phyloP scores from a whole-genome alignment of 2,329 filamentous ascomycete species.

The Verticillium dahliae region DNA sequence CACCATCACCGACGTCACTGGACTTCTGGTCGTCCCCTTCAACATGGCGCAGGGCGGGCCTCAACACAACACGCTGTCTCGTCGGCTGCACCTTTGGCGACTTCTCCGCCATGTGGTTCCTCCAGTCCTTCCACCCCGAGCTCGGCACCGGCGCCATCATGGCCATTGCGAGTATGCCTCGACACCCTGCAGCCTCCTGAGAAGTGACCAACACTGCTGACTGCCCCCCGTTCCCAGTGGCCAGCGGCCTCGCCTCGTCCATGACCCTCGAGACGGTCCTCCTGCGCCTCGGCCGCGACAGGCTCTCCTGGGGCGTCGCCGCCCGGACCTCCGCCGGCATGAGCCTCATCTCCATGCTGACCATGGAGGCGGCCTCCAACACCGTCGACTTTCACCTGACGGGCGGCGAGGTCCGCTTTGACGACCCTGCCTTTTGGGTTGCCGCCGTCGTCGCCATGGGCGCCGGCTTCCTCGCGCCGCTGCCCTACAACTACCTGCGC shows the following conservation, averaged over 20 bases:
- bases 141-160: slow-evolving; percentile 42
- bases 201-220: too few species aligned
- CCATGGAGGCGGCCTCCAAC: slow-evolving; percentile 51
- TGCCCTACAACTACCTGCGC: slow-evolving; percentile 47
- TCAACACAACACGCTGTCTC: slow-evolving; percentile 51
- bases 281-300: slow-evolving; percentile 39
- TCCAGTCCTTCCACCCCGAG: slow-evolving; percentile 40
- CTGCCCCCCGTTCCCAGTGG: slow-evolving; percentile 29
- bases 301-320: slow-evolving; percentile 35
- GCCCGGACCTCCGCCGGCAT: slow-evolving; percentile 48
- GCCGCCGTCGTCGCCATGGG: slow-evolving; percentile 37
- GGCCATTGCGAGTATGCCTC: slow-evolving; percentile 39
- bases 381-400: slow-evolving; percentile 49
- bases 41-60: slow-evolving; percentile 40
- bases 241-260: slow-evolving; percentile 42
- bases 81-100: slow-evolving; percentile 50
- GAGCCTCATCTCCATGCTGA: slow-evolving; percentile 53
- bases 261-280: slow-evolving; percentile 46
- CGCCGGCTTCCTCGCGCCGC: slow-evolving; percentile 39
- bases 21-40: slow-evolving; percentile 24
- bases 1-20: neutral
- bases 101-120: slow-evolving; percentile 48
- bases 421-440: slow-evolving; percentile 42
- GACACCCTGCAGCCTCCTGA: neutral
- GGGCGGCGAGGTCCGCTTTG: slow-evolving; percentile 39